Base-by-base conservation (phyloP, 2,329 filamentous ascomycete species). In the Ophiosphaerella korrae region DNA sequence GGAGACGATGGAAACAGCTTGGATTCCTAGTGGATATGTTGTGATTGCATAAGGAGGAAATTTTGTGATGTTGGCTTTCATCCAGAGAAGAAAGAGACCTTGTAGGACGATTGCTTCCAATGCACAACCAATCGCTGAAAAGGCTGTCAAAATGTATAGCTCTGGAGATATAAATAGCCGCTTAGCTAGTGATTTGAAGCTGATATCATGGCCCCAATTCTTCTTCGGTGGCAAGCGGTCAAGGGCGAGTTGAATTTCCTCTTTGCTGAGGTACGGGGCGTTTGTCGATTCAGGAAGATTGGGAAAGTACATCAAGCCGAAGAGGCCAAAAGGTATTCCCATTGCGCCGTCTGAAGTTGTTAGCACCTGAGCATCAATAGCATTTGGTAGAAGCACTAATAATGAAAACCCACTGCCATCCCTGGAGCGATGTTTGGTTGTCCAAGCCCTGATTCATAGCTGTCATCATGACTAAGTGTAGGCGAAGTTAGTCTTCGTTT, bases 11-110 rank as follows among this genome's bases (percentile, higher is more conserved):
- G 82, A 83, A 0, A 81, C 78, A 0, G 82, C 83, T 0, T 83
- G 78, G 0, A 85, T 79, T 2, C 81, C 82, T 0, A 82, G 80
- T 0, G 82, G 82, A 42, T 84, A 84, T 57, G 83, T 80, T 60
- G 84, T 85, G 9, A 80, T 75, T 55, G 84, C 79, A 0, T 75
- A 42, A 0, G 82, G 73, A 0, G 74, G 62, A 39, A 66, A 64
- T 13, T 57, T 40, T 11, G 38, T 40, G 8, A 55, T 50, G 29
- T 66, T 43, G 14, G 58, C 55, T 37, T 63, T 66, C 53, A 66
- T 59, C 62, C 62, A 66, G 5, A 66, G 52, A 2, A 67, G 42
- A 35, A 67, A 67, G 5, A 67, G 60, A 0, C 63, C 63, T 31
- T 66, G 63, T 3, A 66, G 18, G 14, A 64, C 63, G 23, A 64